Conservation (phyloP, 2,329 filamentous ascomycete species). For the Helminthosporium solani region DNA sequence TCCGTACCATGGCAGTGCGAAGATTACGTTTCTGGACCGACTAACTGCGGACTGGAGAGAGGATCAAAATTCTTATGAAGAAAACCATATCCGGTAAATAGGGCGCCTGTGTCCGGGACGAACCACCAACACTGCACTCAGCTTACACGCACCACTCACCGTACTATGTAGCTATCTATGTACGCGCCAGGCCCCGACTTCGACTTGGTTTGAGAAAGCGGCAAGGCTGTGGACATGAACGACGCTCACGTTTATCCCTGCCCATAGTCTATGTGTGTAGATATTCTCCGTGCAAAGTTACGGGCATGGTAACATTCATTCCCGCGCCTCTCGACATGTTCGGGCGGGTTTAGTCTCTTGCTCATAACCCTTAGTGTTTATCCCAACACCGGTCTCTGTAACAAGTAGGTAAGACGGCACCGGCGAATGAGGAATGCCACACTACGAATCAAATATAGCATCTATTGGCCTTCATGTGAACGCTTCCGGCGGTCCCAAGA, state of each 20-base stretch:
- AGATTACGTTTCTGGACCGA: not conserved
- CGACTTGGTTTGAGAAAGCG: slow-evolving; percentile 17
- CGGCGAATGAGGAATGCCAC: not conserved
- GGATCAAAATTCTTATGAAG: not conserved
- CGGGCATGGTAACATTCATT: slow-evolving; percentile 17
- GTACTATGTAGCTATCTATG: too few relatives aligned
- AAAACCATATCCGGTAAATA: slow-evolving; percentile 11
- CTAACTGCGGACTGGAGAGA: not conserved
- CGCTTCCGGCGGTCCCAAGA: slow-evolving; percentile 13
- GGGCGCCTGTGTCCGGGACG: slow-evolving; percentile 5
- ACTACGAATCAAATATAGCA: not conserved
- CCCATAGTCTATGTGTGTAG: not conserved
- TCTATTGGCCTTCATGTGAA: slow-evolving; percentile 2
- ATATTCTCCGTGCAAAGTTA: slow-evolving; percentile 1
- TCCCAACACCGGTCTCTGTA: slow-evolving; percentile 8
- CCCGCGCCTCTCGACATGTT: slow-evolving; percentile 3
- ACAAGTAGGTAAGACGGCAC: slow-evolving; percentile 29
- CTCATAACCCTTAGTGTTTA: slow-evolving; percentile 7
- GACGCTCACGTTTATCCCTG: slow-evolving; percentile 6
- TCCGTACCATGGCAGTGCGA: not conserved
- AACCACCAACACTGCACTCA: slow-evolving; percentile 6
- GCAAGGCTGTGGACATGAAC: slow-evolving; percentile 18
- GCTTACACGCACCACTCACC: slow-evolving; percentile 16
- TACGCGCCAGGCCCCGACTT: slow-evolving; percentile 11
- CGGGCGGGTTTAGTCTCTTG: slow-evolving; percentile 31